Conservation (phyloP, 495 filamentous ascomycete genomes). For the Neurospora sp. region DNA sequence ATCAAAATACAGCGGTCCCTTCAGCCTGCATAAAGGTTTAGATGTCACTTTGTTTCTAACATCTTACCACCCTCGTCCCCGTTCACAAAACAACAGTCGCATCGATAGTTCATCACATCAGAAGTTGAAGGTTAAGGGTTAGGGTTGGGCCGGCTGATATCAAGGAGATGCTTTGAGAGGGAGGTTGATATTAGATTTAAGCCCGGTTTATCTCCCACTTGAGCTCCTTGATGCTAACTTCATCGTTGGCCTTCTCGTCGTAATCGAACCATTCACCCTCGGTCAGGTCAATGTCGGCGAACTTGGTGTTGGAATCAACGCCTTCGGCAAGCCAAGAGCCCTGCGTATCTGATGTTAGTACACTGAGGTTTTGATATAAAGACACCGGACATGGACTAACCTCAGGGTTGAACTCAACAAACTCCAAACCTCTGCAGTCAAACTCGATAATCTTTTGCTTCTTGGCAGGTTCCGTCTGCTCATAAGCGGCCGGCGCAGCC, state of each 20-base stretch:
- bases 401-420: slow-evolving; percentile 79
- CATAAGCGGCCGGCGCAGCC: slow-evolving; percentile 57
- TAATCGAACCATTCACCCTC: slow-evolving; percentile 72
- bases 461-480: slow-evolving; percentile 56
- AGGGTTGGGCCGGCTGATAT: not conserved
- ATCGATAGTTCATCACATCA: not conserved
- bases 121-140: not conserved
- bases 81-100: not conserved
- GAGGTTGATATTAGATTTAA: slow-evolving; percentile 17
- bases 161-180: no score
- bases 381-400: slow-evolving; percentile 33
- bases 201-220: slow-evolving; percentile 75
- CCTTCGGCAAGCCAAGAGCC: slow-evolving; percentile 87
- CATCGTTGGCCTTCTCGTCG: slow-evolving; percentile 48
- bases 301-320: slow-evolving; percentile 64
- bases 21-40: not conserved
- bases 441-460: slow-evolving; percentile 72
- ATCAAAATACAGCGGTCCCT: not conserved
- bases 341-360: slow-evolving; percentile 24
- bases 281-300: slow-evolving; percentile 64
- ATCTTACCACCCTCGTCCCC: not conserved
- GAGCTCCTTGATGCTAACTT: slow-evolving; percentile 73
- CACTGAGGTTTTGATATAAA: not conserved
- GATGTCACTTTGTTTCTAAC: not conserved
- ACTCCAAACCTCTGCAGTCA: slow-evolving; percentile 90